Evolutionary conservation across 768 basidiomycete genomes (phyloP).

Genomic region (Podaxis pistillaris): DNA sequence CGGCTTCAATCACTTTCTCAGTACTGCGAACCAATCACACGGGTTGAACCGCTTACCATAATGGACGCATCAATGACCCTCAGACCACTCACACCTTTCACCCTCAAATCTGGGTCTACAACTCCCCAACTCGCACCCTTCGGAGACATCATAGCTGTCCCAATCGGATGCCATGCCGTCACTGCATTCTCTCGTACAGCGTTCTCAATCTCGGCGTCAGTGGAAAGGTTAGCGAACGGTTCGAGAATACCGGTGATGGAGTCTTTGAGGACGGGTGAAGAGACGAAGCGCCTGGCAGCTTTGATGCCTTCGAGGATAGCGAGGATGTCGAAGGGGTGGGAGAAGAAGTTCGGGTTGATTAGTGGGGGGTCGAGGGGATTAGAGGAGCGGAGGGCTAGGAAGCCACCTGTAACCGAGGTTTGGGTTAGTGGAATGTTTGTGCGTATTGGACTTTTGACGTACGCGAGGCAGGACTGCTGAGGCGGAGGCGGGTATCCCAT

Average conservation of each 20-base stretch:
- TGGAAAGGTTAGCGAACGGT: neutral
- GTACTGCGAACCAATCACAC: neutral
- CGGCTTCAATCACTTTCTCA: neutral
- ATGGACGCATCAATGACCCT: slow-evolving; percentile 38
- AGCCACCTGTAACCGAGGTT: slow-evolving; percentile 9
- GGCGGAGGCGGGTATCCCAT: slow-evolving; percentile 18
- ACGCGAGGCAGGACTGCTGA: slow-evolving; percentile 29
- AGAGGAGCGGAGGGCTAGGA: slow-evolving; percentile 33
- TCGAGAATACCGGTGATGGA: slow-evolving; percentile 12
- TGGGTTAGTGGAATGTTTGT: neutral
- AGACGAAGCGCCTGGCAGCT: slow-evolving; percentile 19
- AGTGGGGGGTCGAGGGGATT: slow-evolving; percentile 40
- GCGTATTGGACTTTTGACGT: neutral
- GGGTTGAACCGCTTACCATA: slow-evolving; percentile 22
- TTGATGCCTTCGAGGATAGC: slow-evolving; percentile 22
- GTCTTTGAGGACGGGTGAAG: slow-evolving; percentile 18
- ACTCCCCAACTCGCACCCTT: slow-evolving; percentile 27
- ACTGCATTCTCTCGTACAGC: slow-evolving; percentile 21
- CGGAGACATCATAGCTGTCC: slow-evolving; percentile 32
- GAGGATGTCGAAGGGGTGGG: slow-evolving; percentile 20
- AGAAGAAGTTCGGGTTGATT: slow-evolving; percentile 38
- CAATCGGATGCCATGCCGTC: slow-evolving; percentile 29
- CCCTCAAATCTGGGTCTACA: slow-evolving; percentile 33
- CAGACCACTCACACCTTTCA: slow-evolving; percentile 33
- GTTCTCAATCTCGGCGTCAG: neutral